Conservation (phyloP, 2,329 filamentous ascomycete species). For the Penicillium sp. region DNA sequence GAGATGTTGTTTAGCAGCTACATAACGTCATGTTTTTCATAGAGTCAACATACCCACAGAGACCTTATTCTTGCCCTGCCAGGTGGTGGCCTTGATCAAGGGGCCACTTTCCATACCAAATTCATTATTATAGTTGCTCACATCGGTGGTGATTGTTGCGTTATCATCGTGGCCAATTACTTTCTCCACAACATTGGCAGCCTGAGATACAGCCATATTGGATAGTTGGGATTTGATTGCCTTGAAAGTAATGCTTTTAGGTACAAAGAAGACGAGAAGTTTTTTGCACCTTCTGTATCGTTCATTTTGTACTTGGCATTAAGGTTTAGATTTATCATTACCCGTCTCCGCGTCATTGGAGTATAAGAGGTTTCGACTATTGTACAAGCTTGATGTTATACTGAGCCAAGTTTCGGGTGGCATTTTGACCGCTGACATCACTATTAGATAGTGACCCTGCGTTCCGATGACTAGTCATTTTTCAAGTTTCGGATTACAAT, state of each 20-base stretch:
- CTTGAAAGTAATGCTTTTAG: background rate
- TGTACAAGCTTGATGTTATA: slow-evolving; percentile 4
- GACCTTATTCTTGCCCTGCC: slow-evolving; percentile 83
- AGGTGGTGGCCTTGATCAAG: slow-evolving; percentile 80
- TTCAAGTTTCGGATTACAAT: background rate
- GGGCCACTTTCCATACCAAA: slow-evolving; percentile 60
- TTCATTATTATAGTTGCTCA: slow-evolving; percentile 68
- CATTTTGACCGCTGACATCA: slow-evolving; percentile 8
- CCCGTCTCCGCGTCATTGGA: slow-evolving; percentile 7
- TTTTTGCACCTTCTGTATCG: background rate
- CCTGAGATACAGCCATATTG: slow-evolving; percentile 41
- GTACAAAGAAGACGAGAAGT: background rate
- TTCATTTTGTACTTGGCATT: background rate
- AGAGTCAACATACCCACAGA: slow-evolving; percentile 59
- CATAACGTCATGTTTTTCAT: background rate
- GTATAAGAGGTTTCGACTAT: background rate
- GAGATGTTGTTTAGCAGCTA: background rate
- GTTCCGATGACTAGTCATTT: background rate
- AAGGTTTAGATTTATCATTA: background rate
- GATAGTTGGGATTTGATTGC: background rate
- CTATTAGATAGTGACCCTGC: background rate
- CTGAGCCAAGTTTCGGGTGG: background rate
- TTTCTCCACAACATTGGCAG: slow-evolving; percentile 71
- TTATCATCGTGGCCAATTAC: slow-evolving; percentile 70
- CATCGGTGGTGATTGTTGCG: slow-evolving; percentile 70